A percentile compares a stretch with the other conserved stretches of the same genome.
Evolutionary conservation across 2,329 filamentous ascomycete species (phyloP).

Genomic region (Calonectria honghensis): DNA sequence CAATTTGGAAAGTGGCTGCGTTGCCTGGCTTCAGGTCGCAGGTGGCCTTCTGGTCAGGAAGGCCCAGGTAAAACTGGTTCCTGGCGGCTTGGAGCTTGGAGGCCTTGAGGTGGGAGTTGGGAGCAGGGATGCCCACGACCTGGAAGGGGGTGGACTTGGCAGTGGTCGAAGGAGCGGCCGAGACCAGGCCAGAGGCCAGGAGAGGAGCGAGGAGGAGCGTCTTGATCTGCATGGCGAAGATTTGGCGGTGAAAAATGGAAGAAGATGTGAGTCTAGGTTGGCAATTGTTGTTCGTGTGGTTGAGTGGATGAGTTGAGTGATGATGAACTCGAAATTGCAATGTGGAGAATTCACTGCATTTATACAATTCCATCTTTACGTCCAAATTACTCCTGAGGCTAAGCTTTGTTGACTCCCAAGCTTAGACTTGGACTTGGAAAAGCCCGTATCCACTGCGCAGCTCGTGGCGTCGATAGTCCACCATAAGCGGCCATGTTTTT

Average conservation of each 20-base stretch:
- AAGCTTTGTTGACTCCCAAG: neutral
- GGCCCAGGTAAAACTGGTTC: constrained; percentile 1
- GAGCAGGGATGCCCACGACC: neutral
- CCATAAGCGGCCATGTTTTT: constrained; percentile 9
- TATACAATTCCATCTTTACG: neutral
- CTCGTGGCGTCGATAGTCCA: neutral
- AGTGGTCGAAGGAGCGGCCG: neutral
- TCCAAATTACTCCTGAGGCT: neutral
- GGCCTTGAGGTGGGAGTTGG: neutral
- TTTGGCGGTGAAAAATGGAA: neutral
- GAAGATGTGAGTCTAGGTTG: neutral
- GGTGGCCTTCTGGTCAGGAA: constrained; percentile 3
- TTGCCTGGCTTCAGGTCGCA: neutral
- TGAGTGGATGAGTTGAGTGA: neutral
- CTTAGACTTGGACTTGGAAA: neutral
- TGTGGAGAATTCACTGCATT: neutral
- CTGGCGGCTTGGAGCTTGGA: neutral
- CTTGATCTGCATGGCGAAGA: neutral
- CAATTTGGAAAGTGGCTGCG: neutral
- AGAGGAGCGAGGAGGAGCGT: neutral
- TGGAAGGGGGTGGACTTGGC: neutral
- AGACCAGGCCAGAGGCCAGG: neutral
- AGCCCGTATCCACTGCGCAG: neutral
- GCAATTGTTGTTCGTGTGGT: neutral
- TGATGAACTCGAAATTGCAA: neutral